Conservation (phyloP, 2,329 filamentous ascomycete species). For the Tetracladium maxilliforme region DNA sequence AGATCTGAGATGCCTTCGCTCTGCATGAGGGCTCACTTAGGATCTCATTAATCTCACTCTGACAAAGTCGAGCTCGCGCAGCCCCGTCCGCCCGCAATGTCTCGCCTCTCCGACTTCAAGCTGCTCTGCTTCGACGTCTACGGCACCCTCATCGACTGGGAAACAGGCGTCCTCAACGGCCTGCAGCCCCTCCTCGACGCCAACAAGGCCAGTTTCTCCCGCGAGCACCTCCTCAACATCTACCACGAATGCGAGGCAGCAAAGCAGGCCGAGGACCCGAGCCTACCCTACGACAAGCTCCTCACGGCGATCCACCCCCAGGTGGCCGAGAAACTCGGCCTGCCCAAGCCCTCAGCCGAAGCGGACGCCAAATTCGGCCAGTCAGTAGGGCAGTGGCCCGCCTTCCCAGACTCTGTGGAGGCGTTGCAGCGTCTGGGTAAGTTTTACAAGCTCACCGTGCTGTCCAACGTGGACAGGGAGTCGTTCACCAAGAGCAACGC, state of each 20-base stretch:
- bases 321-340: constrained; percentile 16
- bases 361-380: constrained; percentile 33
- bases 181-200: constrained; percentile 32
- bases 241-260: constrained; percentile 30
- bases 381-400: constrained; percentile 35
- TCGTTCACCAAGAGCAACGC: constrained; percentile 19
- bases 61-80: too few species aligned
- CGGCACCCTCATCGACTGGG: constrained; percentile 70
- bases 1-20: too few species aligned
- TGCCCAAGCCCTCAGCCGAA: constrained; percentile 16
- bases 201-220: constrained; percentile 36
- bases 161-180: constrained; percentile 42
- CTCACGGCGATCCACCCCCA: constrained; percentile 22
- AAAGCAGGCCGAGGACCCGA: constrained; percentile 31
- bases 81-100: too few species aligned
- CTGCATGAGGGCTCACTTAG: too few species aligned
- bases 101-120: constrained; percentile 7
- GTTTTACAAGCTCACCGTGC: constrained; percentile 41
- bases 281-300: constrained; percentile 32
- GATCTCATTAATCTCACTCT: too few species aligned
- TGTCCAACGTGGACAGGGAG: constrained; percentile 42
- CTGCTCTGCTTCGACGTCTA: constrained; percentile 48
- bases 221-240: constrained; percentile 14
- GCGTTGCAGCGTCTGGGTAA: constrained; percentile 32
- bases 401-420: constrained; percentile 40